phyloP scores from a whole-genome alignment of 192 early-diverging fungal genomes.

The Umbelopsis vinacea region DNA sequence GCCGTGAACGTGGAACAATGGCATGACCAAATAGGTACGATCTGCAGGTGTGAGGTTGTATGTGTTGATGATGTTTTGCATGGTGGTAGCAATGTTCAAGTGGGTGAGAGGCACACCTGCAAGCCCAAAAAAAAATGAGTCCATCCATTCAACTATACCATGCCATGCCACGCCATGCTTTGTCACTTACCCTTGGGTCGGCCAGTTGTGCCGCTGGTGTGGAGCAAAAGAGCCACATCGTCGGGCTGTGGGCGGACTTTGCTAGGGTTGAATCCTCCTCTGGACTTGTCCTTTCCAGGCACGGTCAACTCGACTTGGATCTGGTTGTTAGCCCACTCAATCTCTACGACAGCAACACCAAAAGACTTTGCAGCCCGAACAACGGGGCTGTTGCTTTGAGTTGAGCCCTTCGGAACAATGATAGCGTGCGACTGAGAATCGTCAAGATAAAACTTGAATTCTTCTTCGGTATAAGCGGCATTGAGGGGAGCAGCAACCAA shows the following conservation, averaged over 20 bases:
- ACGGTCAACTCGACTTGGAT: constrained; percentile 28
- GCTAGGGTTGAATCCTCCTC: neutral
- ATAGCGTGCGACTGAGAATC: constrained; percentile 67
- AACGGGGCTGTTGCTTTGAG: constrained; percentile 53
- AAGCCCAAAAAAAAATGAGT: neutral
- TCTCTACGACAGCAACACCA: constrained; percentile 60
- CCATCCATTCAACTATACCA: too few relatives aligned
- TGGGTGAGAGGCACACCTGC: constrained; percentile 81
- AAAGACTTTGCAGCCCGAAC: constrained; percentile 56
- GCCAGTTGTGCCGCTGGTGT: constrained; percentile 85
- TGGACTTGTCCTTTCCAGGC: constrained; percentile 2
- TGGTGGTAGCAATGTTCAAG: constrained; percentile 69
- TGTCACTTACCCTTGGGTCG: constrained; percentile 60
- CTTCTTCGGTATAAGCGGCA: constrained; percentile 65
- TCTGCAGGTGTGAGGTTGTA: constrained; percentile 65
- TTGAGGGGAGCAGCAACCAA: constrained; percentile 77
- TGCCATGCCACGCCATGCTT: too few relatives aligned
- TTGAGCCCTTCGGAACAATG: constrained; percentile 61
- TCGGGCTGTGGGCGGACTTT: constrained; percentile 42
- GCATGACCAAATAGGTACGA: constrained; percentile 79
- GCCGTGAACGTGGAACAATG: constrained; percentile 88
- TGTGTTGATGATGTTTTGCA: constrained; percentile 76
- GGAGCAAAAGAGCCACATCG: constrained; percentile 75
- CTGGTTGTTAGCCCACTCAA: constrained; percentile 50
- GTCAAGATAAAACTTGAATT: constrained; percentile 77